Base-by-base conservation (phyloP, 352 stramenopile species). In the Peronospora destructor region DNA sequence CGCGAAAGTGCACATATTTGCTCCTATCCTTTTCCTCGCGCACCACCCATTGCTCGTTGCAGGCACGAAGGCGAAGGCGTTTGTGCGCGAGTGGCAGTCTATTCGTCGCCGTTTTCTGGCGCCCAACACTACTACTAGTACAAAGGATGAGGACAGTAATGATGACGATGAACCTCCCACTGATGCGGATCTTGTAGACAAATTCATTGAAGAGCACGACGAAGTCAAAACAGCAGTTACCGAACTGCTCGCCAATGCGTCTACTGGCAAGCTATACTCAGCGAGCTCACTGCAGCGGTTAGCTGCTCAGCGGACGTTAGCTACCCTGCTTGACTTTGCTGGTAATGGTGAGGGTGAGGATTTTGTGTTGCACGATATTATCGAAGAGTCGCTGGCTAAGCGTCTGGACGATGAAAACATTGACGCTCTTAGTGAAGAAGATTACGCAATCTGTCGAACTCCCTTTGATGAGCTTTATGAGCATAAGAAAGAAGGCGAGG, bases 21-120 rank as follows among this genome's bases (percentile, higher is more conserved):
- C 79, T 9, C 57, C 43, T 0, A 61, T 72, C 17, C 41, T 89
- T 33, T 55, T 89, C 14, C 49, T 88, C 5, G 56, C 79, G 4
- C 84, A 94, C 58, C 77, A 92, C 33, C 79, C 84, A 26, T 83
- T 81, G 36, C 56, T 94, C 6, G 73, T 92, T 32, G 62, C 72
- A 37, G 81, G 81, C 39, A 68, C 53, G 54, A 73, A 74, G 33
- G 61, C 67, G 5, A 49, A 56, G 6, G 48, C 50, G 1, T 91
- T 91, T 58, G 49, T 52, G 6, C 56, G 62, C 17, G 84, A 94
- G 51, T 94, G 84, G 84, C 65, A 73, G 13, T 63, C 48, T 25
- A 41, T 92, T 52, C 83, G 81, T 53, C 16, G 56, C 2, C 77
- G 68, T 14, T 92, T 94, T 53, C 37, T 92, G 19, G 12, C 56